Conservation (phyloP, 768 basidiomycete species). For the Austroboletus eburneus region DNA sequence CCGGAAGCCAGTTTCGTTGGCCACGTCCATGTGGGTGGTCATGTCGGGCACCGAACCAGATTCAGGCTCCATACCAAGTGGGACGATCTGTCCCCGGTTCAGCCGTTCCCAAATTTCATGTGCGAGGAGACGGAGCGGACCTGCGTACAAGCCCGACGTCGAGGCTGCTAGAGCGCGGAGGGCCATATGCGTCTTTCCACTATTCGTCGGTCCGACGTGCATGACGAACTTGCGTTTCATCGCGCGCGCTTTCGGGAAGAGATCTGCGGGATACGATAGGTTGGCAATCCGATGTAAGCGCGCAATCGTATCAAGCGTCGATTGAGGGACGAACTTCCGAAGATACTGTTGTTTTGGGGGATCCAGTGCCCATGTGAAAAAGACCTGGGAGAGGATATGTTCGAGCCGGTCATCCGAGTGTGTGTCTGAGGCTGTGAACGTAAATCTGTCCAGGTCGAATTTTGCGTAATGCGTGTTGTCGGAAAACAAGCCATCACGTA, state of each 20-base stretch:
- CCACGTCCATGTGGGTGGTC: slow-evolving; percentile 30
- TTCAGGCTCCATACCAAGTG: slow-evolving; percentile 53
- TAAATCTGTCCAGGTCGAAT: slow-evolving; percentile 44
- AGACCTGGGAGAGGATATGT: slow-evolving; percentile 45
- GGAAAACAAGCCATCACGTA: slow-evolving; percentile 32
- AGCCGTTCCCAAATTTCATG: slow-evolving; percentile 92
- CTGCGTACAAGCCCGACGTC: slow-evolving; percentile 74
- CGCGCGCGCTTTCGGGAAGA: slow-evolving; percentile 48
- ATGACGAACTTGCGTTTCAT: slow-evolving; percentile 78
- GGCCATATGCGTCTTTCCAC: slow-evolving; percentile 94
- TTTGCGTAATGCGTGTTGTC: slow-evolving; percentile 16
- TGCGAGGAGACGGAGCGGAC: slow-evolving; percentile 88
- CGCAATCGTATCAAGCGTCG: slow-evolving; percentile 37
- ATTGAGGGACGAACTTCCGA: slow-evolving; percentile 22
- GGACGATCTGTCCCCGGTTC: slow-evolving; percentile 85
- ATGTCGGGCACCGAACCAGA: slow-evolving; percentile 36
- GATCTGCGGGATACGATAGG: slow-evolving; percentile 45
- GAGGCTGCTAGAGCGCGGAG: slow-evolving; percentile 83
- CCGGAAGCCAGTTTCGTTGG: slow-evolving; percentile 16
- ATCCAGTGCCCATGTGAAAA: slow-evolving; percentile 54
- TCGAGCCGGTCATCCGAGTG: slow-evolving; percentile 35
- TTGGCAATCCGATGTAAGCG: slow-evolving; percentile 38
- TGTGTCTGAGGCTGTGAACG: slow-evolving; percentile 29
- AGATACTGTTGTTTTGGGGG: slow-evolving; percentile 27
- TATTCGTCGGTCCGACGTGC: slow-evolving; percentile 97